Conservation (phyloP, 75 land plant genomes). For the Selaginella moellendorffii region DNA sequence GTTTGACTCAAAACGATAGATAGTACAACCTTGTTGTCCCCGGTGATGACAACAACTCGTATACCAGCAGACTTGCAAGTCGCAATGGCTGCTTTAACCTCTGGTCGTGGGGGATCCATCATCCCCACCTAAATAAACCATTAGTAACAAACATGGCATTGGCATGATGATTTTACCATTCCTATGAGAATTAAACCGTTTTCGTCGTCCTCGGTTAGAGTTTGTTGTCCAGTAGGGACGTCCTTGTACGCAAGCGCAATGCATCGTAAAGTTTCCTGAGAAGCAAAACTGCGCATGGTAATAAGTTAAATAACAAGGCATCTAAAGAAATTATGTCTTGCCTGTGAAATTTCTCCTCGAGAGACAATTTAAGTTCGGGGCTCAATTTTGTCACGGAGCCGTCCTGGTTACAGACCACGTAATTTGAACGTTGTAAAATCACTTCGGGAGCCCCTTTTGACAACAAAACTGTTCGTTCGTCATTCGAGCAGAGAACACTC, state of each 20-base stretch:
- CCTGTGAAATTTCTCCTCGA: slow-evolving; percentile 68
- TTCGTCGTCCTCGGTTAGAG: slow-evolving; percentile 63
- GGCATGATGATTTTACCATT: too few species aligned
- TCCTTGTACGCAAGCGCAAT: slow-evolving; percentile 76
- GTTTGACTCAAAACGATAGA: not conserved
- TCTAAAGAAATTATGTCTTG: slow-evolving; percentile 10
- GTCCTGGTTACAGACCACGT: slow-evolving; percentile 81
- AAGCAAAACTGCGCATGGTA: slow-evolving; percentile 49
- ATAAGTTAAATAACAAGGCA: not conserved
- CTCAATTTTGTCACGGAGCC: slow-evolving; percentile 72
- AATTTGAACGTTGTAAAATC: slow-evolving; percentile 63
- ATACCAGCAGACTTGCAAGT: slow-evolving; percentile 95
- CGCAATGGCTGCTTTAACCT: slow-evolving; percentile 70
- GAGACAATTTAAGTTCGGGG: slow-evolving; percentile 41
- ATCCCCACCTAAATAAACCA: slow-evolving; percentile 61
- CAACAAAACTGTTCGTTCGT: slow-evolving; percentile 64
- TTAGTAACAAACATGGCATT: too few species aligned
- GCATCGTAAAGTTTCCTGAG: slow-evolving; percentile 80
- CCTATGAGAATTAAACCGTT: slow-evolving; percentile 81
- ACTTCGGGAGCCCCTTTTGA: slow-evolving; percentile 96
- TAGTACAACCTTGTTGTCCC: slow-evolving; percentile 77
- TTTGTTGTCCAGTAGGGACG: slow-evolving; percentile 62
- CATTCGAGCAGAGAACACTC: slow-evolving; percentile 81
- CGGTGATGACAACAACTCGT: slow-evolving; percentile 94
- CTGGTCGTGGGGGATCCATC: slow-evolving; percentile 96